Evolutionary conservation across 768 basidiomycete genomes (phyloP), one percentile per base, ranked within the genome.

Genomic region (Leucocoprinus sp.): DNA sequence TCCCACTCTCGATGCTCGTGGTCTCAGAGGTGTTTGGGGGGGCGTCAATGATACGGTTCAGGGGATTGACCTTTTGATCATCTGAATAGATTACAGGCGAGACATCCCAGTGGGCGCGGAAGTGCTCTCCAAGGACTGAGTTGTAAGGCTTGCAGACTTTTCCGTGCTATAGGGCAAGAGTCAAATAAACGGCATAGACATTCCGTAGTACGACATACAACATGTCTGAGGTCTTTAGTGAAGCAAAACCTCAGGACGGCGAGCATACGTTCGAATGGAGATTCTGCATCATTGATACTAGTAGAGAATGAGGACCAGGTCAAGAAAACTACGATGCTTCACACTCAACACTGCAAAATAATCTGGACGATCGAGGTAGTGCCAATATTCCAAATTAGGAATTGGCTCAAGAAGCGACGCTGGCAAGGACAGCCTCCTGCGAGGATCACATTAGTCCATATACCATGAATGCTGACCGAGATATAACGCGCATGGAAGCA

Each of bases 351-450:
- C 81, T 56, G 84, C 84, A 58, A 97, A 92, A 36, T 91, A 67
- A 63, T 96, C 93, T 5, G 93, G 88, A 54, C 91, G 74, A 63
- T 95, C 92, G 37, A 91, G 71, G 55, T 92, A 93, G 53, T 90
- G 83, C 89, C 89, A 96, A 67, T 93, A 97, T 65, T 97, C 93
- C 41, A 97, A 75, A 65, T 97, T 97, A 4, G 93, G 93, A 54
- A 93, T 75, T 3, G 93, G 93, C 60, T 96, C 93, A 34, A 97
- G 75, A 38, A 97, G 64, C 36, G 91, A 93, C 11, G 93, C 93
- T 2, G 93, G 93, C 31, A 97, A 68, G 0, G 93, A 96, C 22
- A 97, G 68, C 38, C 93, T 88, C 78, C 93, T 96, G 46, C 22
- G 11, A 37, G 44, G 17, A 19, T 37, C 37, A 46, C 35, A 18